A percentile compares a stretch with the other conserved stretches of the same genome.
These are phyloP conservation scores for Taphrina sp. DNA, from an alignment of 1,139 yeast genomes.

Conservation along the genomic window DNA sequence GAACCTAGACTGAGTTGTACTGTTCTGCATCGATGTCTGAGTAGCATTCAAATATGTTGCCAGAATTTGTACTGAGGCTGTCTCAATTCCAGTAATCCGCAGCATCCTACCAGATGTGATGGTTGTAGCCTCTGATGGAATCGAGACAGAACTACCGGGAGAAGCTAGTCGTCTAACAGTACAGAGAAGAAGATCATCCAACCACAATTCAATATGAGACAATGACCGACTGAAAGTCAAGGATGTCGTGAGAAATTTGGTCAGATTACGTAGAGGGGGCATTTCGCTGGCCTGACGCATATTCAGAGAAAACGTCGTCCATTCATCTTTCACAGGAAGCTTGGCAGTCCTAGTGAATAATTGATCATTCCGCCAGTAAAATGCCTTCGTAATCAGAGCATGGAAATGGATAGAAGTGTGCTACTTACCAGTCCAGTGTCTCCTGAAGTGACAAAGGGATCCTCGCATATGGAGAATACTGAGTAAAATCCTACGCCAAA, in stretches of 20 bases:
- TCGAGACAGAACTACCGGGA: slow-evolving; percentile 38
- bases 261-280: slow-evolving; percentile 45
- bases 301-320: slow-evolving; percentile 48
- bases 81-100: slow-evolving; percentile 39
- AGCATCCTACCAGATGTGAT: slow-evolving; percentile 39
- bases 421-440: slow-evolving; percentile 40
- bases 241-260: slow-evolving; percentile 48
- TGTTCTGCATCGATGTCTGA: slow-evolving; percentile 38
- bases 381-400: slow-evolving; percentile 42
- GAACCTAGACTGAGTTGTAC: slow-evolving; percentile 37
- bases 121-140: slow-evolving; percentile 41
- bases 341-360: slow-evolving; percentile 44
- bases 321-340: slow-evolving; percentile 39
- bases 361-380: slow-evolving; percentile 48
- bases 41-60: slow-evolving; percentile 46
- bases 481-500: slow-evolving; percentile 99
- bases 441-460: slow-evolving; percentile 49
- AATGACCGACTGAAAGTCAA: slow-evolving; percentile 45
- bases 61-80: slow-evolving; percentile 43
- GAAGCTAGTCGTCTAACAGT: slow-evolving; percentile 42
- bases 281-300: slow-evolving; percentile 41
- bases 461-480: slow-evolving; percentile 91
- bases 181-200: slow-evolving; percentile 43
- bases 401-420: no score
- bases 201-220: slow-evolving; percentile 41